phyloP scores from a whole-genome alignment of 805 yeast genomes.

The Nakazawaea peltata region DNA sequence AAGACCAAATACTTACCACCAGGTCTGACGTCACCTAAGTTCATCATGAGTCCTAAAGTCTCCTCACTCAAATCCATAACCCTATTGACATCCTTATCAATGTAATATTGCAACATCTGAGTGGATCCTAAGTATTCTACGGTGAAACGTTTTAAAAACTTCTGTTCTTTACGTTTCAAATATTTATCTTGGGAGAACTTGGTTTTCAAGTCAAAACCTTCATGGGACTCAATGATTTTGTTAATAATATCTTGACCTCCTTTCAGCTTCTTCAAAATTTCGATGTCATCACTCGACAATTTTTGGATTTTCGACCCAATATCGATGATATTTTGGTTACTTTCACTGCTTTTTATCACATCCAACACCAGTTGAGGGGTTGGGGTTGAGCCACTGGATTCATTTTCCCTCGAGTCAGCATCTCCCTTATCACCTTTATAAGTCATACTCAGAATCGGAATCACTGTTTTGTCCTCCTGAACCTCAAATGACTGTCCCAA shows the following conservation, averaged over 20 bases:
- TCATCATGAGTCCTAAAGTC: constrained; percentile 67
- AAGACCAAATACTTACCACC: constrained; percentile 84
- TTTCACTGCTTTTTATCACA: constrained; percentile 36
- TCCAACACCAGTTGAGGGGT: constrained; percentile 16
- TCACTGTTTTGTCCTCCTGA: constrained; percentile 42
- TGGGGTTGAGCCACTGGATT: constrained; percentile 25
- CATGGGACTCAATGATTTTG: constrained; percentile 76
- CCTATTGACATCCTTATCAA: constrained; percentile 66
- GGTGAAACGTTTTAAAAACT: constrained; percentile 79
- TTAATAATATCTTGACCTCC: constrained; percentile 75
- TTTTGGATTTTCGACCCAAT: constrained; percentile 67
- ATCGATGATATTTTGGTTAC: constrained; percentile 58
- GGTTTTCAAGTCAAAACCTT: constrained; percentile 83
- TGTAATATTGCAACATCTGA: constrained; percentile 62
- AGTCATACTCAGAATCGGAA: constrained; percentile 37
- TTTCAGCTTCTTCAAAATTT: constrained; percentile 61
- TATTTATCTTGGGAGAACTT: constrained; percentile 87
- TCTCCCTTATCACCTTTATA: constrained; percentile 18
- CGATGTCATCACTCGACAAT: constrained; percentile 74
- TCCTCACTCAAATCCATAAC: constrained; percentile 83
- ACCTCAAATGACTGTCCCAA: constrained; percentile 90
- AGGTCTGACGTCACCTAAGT: constrained; percentile 74
- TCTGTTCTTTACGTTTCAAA: constrained; percentile 83
- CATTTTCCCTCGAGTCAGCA: constrained; percentile 25
- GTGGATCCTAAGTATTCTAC: constrained; percentile 69